phyloP scores from a whole-genome alignment of 805 yeast genomes.

The Lachancea sp. region DNA sequence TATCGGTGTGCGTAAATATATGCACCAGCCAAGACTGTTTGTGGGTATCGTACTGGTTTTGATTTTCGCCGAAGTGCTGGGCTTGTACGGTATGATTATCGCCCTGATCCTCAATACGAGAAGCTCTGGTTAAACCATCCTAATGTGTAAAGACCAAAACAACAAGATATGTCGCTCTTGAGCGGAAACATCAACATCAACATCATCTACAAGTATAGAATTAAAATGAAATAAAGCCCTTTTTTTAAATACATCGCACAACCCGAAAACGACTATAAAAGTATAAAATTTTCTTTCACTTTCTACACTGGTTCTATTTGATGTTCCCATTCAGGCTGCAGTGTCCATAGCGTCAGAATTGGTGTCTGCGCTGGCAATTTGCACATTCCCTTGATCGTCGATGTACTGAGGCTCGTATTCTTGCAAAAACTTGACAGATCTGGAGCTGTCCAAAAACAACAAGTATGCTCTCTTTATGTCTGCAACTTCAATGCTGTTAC shows the following conservation, averaged over 20 bases:
- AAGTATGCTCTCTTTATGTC: slow-evolving; percentile 86
- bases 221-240: slow-evolving; percentile 1
- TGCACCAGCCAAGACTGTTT: slow-evolving; percentile 83
- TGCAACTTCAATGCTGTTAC: slow-evolving; percentile 54
- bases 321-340: slow-evolving; percentile 18
- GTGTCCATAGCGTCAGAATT: slow-evolving; percentile 30
- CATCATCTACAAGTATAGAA: background rate
- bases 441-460: slow-evolving; percentile 78
- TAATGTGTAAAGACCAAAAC: background rate
- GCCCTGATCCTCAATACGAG: slow-evolving; percentile 89
- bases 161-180: no score
- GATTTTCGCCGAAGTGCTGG: slow-evolving; percentile 88
- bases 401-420: slow-evolving; percentile 63
- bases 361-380: slow-evolving; percentile 40
- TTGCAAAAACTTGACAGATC: slow-evolving; percentile 82
- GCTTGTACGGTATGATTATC: slow-evolving; percentile 89
- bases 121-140: slow-evolving; percentile 48
- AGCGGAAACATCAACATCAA: no score
- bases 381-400: slow-evolving; percentile 71
- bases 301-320: background rate
- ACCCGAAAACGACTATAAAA: background rate
- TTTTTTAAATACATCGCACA: no score
- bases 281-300: background rate
- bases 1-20: slow-evolving; percentile 81
- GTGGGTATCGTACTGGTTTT: slow-evolving; percentile 86